Base-by-base conservation (phyloP, 2,329 filamentous ascomycete genomes). In the Botrytis galanthina region DNA sequence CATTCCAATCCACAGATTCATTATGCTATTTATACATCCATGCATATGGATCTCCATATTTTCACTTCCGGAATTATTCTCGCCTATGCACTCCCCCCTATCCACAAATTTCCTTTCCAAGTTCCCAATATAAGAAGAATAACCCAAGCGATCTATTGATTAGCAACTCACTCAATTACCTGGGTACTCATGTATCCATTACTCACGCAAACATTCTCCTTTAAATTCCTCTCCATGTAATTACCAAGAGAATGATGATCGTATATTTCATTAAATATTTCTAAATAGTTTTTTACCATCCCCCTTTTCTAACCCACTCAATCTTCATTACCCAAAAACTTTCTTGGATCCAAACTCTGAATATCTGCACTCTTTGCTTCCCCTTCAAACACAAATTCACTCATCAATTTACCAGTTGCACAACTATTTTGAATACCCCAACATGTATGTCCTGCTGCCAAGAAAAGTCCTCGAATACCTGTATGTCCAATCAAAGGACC, bases 371-470 rank as follows among this genome's bases (percentile, higher is more conserved):
- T 94, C 79, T 82, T 90, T 1, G 91, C 88, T 74, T 84, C 83
- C 0, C 92, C 93, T 72, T 95, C 92, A 78, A 95, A 90, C 3
- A 96, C 84, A 82, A 93, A 90, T 82, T 95, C 92, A 54, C 92
- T 91, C 85, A 96, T 91, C 57, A 95, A 82, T 83, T 91, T 93
- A 6, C 93, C 93, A 12, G 95, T 98, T 1, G 88, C 96, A 1
- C 95, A 95, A 0, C 91, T 94, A 83, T 99, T 98, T 84, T 98
- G 95, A 35, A 99, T 97, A 0, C 96, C 96, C 96, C 96, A 99
- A 84, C 95, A 98, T 1, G 94, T 97, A 84, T 99, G 96, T 0
- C 96, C 96, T 0, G 93, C 88, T 0, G 96, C 96, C 74, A 98
- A 85, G 81, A 92, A 91, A 61, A 98, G 79, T 0, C 95, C 94